Evolutionary conservation across 2,329 filamentous ascomycete species (phyloP).

Genomic region (Phialemonium atrogriseum): DNA sequence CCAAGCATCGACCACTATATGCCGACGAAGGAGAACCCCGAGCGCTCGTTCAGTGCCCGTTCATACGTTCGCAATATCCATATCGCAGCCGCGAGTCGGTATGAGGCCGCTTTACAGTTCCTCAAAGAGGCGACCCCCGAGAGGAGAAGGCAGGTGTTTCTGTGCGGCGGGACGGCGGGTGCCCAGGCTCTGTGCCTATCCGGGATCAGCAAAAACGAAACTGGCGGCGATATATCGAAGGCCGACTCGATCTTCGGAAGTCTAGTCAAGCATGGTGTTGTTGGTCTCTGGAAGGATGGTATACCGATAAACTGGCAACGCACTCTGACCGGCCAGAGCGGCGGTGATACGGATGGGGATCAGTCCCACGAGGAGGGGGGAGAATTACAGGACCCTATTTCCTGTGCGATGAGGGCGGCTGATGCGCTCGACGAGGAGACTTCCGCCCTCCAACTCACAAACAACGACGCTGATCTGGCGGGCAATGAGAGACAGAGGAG

Average conservation of each 20-base stretch:
- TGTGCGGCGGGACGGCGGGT: constrained; percentile 49
- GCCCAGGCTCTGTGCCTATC: constrained; percentile 47
- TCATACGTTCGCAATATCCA: background rate
- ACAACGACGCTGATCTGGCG: constrained; percentile 39
- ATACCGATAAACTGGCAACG: background rate
- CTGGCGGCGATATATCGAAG: constrained; percentile 36
- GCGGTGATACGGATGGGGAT: constrained; percentile 12
- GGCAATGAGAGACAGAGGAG: constrained; percentile 20
- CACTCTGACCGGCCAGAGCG: background rate
- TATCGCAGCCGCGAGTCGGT: background rate
- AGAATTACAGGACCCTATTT: constrained; percentile 37
- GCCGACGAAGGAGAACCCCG: background rate
- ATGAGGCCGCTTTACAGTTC: background rate
- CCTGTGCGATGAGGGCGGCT: constrained; percentile 49
- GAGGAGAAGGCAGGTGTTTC: constrained; percentile 43
- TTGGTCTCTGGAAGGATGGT: constrained; percentile 5
- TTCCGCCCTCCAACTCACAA: constrained; percentile 39
- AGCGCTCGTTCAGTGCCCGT: background rate
- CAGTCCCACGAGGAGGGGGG: constrained; percentile 6
- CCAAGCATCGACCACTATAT: background rate
- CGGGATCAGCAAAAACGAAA: constrained; percentile 43
- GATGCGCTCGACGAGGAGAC: constrained; percentile 49
- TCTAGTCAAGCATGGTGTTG: constrained; percentile 38
- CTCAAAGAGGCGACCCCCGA: background rate
- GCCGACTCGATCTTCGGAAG: constrained; percentile 44